Conservation (phyloP, 1,139 yeast genomes). For the Candida tetrigidarum region DNA sequence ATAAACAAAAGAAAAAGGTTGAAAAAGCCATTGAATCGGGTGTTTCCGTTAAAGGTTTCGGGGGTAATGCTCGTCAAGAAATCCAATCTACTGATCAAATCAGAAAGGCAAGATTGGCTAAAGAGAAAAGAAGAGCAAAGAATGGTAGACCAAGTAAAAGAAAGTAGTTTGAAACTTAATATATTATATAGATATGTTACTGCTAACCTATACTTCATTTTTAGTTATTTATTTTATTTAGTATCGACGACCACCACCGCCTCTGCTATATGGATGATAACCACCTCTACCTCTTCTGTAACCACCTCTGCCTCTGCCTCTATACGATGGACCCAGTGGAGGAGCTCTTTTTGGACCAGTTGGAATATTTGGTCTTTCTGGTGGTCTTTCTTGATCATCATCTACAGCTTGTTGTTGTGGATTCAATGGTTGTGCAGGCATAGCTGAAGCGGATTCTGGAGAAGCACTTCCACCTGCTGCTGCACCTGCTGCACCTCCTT, state of each 20-base stretch:
- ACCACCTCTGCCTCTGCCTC: slow-evolving; percentile 31
- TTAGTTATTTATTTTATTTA: background rate
- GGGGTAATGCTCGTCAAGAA: slow-evolving; percentile 59
- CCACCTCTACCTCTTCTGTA: slow-evolving; percentile 26
- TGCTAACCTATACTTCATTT: background rate
- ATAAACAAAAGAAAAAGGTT: slow-evolving; percentile 82
- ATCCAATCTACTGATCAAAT: slow-evolving; percentile 73
- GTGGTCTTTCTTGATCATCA: slow-evolving; percentile 19
- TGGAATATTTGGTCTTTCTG: slow-evolving; percentile 27
- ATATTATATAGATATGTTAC: slow-evolving; percentile 8
- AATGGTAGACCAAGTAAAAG: slow-evolving; percentile 74
- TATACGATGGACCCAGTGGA: slow-evolving; percentile 44
- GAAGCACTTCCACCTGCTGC: slow-evolving; percentile 19
- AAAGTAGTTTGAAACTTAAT: slow-evolving; percentile 18
- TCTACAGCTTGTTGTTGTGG: slow-evolving; percentile 54
- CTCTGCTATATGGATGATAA: slow-evolving; percentile 35
- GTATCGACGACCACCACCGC: slow-evolving; percentile 23
- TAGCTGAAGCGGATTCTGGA: slow-evolving; percentile 28
- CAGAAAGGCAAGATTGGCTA: slow-evolving; percentile 70
- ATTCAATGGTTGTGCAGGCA: slow-evolving; percentile 55
- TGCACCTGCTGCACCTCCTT: slow-evolving; percentile 13
- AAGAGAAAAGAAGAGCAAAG: slow-evolving; percentile 80
- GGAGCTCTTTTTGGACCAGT: slow-evolving; percentile 49
- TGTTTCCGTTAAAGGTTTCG: slow-evolving; percentile 70
- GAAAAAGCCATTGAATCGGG: slow-evolving; percentile 83